Evolutionary conservation across 345 rosid genomes (phyloP), one percentile per base, ranked within the genome.

Genomic region (Aquilaria yunnanensis): DNA sequence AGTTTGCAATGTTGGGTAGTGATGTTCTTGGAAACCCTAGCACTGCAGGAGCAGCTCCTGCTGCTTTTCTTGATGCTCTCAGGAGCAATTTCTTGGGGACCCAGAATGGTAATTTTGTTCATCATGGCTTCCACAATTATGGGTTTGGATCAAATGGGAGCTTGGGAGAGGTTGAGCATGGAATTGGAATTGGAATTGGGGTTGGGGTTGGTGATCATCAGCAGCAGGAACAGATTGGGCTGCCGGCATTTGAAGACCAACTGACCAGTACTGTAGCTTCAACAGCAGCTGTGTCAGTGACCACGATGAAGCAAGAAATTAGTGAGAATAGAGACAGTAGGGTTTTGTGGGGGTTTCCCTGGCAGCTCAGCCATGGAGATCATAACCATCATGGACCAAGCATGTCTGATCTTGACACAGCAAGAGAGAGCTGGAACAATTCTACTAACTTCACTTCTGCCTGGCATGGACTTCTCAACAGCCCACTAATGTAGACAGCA

Each of bases 291-390:
- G 78, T 72, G 57, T 70, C 79, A 10, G 81, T 75, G 4, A 70
- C 86, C 47, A 71, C 90, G 32, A 75, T 75, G 84, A 85, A 89
- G 85, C 88, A 75, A 79, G 95, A 85, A 31, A 76, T 62, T 3
- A 68, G 67, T 60, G 85, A 80, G 43, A 37, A 9, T 37, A 37
- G 43, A 3, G 43, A 37, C 9, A 74, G 67, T 30, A 80, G 70
- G 77, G 60, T 76, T 32, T 67, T 84, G 54, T 78, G 76, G 85
- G 93, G 91, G 3, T 80, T 77, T 60, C 97, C 93, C 16, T 88
- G 97, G 96, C 91, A 84, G 70, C 64, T 70, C n/a, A 80, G 68
- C 43, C 5, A 37, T 80, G 90, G 82, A 33, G 85, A 77, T 51
- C 62, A 10, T 37, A 30, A 41, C 1, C 9, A 77, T 51, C 62